Conservation (phyloP, 192 early-diverging fungal genomes). For the Coemansia sp. region DNA sequence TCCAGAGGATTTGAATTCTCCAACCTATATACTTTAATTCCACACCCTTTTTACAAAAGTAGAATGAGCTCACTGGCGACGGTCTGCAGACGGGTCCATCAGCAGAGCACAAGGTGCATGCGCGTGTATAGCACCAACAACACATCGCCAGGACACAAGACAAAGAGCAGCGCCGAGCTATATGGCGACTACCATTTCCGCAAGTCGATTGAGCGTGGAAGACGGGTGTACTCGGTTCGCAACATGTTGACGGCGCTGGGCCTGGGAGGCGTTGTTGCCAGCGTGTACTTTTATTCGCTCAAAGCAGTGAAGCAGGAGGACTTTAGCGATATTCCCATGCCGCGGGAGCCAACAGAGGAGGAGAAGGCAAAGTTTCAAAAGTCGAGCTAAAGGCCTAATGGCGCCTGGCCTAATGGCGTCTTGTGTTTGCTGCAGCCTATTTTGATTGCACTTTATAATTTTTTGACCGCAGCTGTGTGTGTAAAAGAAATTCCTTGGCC, state of each 20-base stretch:
- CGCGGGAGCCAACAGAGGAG: constrained; percentile 37
- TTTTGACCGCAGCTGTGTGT: too few relatives aligned
- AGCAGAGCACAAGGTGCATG: background rate
- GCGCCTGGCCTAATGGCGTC: too few relatives aligned
- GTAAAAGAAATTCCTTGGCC: too few relatives aligned
- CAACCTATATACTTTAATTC: too few relatives aligned
- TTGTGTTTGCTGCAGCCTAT: too few relatives aligned
- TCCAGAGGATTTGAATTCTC: too few relatives aligned
- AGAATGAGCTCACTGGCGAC: too few relatives aligned
- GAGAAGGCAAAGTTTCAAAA: constrained; percentile 22
- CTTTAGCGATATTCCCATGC: constrained; percentile 70
- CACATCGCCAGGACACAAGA: background rate
- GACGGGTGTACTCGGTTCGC: constrained; percentile 20
- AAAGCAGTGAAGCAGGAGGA: constrained; percentile 73
- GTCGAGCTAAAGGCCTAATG: too few relatives aligned
- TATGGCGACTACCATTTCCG: constrained; percentile 41
- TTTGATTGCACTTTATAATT: too few relatives aligned
- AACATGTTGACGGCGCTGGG: constrained; percentile 31
- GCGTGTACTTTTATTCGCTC: constrained; percentile 64
- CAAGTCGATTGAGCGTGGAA: constrained; percentile 46
- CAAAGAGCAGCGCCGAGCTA: constrained; percentile 4
- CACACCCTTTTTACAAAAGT: background rate
- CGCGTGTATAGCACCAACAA: background rate
- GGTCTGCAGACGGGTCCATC: too few relatives aligned
- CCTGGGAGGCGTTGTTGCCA: constrained; percentile 8